phyloP scores from a whole-genome alignment of 1,139 yeast species.

The Lodderomyces margitis region DNA sequence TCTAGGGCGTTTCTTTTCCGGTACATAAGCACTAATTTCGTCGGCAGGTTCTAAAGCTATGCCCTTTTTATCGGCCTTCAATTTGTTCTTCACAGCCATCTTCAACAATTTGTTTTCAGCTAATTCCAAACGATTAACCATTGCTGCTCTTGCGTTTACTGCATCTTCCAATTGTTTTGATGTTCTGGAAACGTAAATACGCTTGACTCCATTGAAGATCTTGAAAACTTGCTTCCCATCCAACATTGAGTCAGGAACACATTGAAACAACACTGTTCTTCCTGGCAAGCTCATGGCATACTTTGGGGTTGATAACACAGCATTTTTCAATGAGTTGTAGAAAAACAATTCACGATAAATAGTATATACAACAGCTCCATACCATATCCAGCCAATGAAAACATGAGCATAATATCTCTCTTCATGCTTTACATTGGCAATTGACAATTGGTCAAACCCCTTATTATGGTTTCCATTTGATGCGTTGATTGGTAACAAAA shows the following conservation, averaged over 20 bases:
- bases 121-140: constrained; percentile 64
- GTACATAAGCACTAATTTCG: constrained; percentile 64
- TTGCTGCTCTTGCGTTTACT: constrained; percentile 59
- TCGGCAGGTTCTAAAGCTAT: constrained; percentile 44
- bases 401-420: constrained; percentile 84
- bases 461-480: constrained; percentile 50
- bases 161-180: constrained; percentile 55
- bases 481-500: constrained; percentile 66
- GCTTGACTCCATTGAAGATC: constrained; percentile 66
- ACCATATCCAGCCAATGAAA: constrained; percentile 74
- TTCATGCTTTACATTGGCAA: constrained; percentile 59
- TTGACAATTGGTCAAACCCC: constrained; percentile 79
- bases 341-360: constrained; percentile 81
- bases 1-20: constrained; percentile 74
- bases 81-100: constrained; percentile 58
- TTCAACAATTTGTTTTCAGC: constrained; percentile 63
- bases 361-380: constrained; percentile 65
- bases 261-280: constrained; percentile 76
- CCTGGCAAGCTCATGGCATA: constrained; percentile 73
- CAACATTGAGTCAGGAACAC: constrained; percentile 69
- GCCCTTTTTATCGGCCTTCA: constrained; percentile 65
- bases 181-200: constrained; percentile 75
- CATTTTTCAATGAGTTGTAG: constrained; percentile 77
- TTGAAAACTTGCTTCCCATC: constrained; percentile 60
- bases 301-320: constrained; percentile 75